Percentiles rank a stretch among this genome's conserved stretches.
Evolutionary conservation across 2,329 filamentous ascomycete species (phyloP).

Genomic region (Microsporum audouinii): DNA sequence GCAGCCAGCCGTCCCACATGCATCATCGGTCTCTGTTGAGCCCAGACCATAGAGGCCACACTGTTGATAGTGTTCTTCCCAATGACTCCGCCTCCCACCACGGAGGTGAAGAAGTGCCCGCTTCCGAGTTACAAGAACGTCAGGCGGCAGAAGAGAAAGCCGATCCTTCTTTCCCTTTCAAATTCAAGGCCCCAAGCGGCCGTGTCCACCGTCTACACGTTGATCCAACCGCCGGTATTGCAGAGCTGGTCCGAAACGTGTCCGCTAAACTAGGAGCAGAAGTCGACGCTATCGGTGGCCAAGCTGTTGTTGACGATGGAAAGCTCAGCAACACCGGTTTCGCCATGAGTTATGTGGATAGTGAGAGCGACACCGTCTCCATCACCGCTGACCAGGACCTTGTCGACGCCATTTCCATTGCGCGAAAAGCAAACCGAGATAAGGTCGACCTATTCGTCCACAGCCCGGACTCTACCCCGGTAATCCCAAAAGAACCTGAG

Average conservation of each 20-base stretch:
- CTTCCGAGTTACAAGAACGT: slow-evolving; percentile 51
- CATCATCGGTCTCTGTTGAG: slow-evolving; percentile 68
- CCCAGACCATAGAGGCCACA: slow-evolving; percentile 55
- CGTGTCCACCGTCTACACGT: slow-evolving; percentile 89
- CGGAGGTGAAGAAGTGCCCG: slow-evolving; percentile 56
- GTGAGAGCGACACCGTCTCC: slow-evolving; percentile 91
- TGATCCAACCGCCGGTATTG: slow-evolving; percentile 65
- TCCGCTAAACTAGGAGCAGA: slow-evolving; percentile 75
- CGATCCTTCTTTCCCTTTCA: slow-evolving; percentile 85
- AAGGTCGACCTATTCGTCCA: slow-evolving; percentile 98
- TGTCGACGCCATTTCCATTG: slow-evolving; percentile 75
- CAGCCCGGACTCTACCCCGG: slow-evolving; percentile 77
- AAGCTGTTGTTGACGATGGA: slow-evolving; percentile 65
- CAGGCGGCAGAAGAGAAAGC: slow-evolving; percentile 42
- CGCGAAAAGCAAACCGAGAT: slow-evolving; percentile 63
- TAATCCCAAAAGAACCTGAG: slow-evolving; percentile 55
- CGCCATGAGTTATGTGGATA: slow-evolving; percentile 88
- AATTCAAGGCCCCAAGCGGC: slow-evolving; percentile 94
- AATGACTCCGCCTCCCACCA: slow-evolving; percentile 91
- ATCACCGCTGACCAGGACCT: slow-evolving; percentile 94
- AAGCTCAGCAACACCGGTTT: slow-evolving; percentile 67
- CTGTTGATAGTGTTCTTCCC: slow-evolving; percentile 78
- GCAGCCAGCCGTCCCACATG: slow-evolving; percentile 51
- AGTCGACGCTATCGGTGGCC: slow-evolving; percentile 70
- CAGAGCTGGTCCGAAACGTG: slow-evolving; percentile 64